Conservation (phyloP, 192 early-diverging fungal species). For the Coemansia sp. region DNA sequence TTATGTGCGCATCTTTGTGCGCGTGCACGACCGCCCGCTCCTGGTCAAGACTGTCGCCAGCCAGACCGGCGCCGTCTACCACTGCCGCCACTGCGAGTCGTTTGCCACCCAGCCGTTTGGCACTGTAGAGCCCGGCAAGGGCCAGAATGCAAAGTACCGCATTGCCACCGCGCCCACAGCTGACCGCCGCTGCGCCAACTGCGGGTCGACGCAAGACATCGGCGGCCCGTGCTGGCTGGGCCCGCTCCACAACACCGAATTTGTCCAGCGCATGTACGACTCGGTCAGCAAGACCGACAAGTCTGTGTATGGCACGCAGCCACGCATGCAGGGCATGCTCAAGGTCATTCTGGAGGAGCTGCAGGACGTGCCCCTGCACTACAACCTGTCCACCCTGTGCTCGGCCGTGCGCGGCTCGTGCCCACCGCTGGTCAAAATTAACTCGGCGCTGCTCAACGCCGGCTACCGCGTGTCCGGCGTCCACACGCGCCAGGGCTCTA, state of each 20-base stretch:
- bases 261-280: constrained; percentile 78
- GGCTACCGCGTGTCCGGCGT: constrained; percentile 86
- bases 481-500: constrained; percentile 72
- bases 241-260: constrained; percentile 79
- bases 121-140: constrained; percentile 54
- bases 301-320: constrained; percentile 71
- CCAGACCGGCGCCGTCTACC: constrained; percentile 79
- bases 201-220: constrained; percentile 67
- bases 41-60: constrained; percentile 77
- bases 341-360: constrained; percentile 80
- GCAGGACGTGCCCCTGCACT: constrained; percentile 76
- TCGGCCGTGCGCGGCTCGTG: constrained; percentile 70
- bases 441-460: constrained; percentile 90
- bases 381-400: constrained; percentile 67
- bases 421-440: constrained; percentile 67
- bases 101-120: constrained; percentile 77
- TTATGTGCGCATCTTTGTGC: constrained; percentile 95
- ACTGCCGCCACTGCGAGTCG: constrained; percentile 79
- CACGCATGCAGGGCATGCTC: constrained; percentile 95
- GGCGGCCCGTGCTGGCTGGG: constrained; percentile 92
- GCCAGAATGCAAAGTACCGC: constrained; percentile 60
- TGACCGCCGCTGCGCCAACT: constrained; percentile 66
- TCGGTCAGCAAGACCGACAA: constrained; percentile 60
- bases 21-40: constrained; percentile 71
- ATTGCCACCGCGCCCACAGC: constrained; percentile 63